Conservation (phyloP, 2,329 filamentous ascomycete species). For the Malbranchea cinnamomea region DNA sequence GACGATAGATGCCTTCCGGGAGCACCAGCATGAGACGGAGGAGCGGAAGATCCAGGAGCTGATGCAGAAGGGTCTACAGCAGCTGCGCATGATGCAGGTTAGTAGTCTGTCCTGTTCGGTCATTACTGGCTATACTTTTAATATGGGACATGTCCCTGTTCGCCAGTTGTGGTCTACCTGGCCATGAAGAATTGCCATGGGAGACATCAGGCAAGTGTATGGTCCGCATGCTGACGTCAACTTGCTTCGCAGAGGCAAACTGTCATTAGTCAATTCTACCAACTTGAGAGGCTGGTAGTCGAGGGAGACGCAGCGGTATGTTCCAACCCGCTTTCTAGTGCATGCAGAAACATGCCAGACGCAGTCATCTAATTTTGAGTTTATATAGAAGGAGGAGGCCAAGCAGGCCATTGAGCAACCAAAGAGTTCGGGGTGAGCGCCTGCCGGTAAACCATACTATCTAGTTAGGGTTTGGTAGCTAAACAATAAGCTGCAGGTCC, state of each 20-base stretch:
- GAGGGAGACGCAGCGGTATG: constrained; percentile 69
- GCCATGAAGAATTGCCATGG: too few species aligned
- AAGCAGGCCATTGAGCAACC: constrained; percentile 55
- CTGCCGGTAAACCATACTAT: too few species aligned
- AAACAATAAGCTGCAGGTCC: too few species aligned
- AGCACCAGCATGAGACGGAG: constrained; percentile 60
- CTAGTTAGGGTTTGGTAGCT: too few species aligned
- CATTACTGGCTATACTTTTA: too few species aligned
- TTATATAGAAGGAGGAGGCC: constrained; percentile 56
- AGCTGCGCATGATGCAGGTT: constrained; percentile 85
- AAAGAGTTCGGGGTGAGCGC: too few species aligned
- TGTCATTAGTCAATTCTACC: constrained; percentile 85
- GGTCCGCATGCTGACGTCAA: constrained; percentile 21
- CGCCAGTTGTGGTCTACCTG: too few species aligned
- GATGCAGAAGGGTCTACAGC: constrained; percentile 73
- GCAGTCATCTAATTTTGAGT: too few species aligned
- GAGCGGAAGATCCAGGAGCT: constrained; percentile 68
- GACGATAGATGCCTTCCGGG: constrained; percentile 79
- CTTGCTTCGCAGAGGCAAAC: constrained; percentile 65
- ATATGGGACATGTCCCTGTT: too few species aligned
- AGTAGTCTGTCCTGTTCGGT: constrained; percentile 16
- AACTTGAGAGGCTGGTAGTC: constrained; percentile 79
- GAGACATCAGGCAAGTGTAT: not conserved
- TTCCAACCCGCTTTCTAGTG: constrained; percentile 10
- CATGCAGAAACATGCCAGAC: too few species aligned